Evolutionary conservation across 768 basidiomycete genomes (phyloP).

Genomic region (Cyathus striatus): DNA sequence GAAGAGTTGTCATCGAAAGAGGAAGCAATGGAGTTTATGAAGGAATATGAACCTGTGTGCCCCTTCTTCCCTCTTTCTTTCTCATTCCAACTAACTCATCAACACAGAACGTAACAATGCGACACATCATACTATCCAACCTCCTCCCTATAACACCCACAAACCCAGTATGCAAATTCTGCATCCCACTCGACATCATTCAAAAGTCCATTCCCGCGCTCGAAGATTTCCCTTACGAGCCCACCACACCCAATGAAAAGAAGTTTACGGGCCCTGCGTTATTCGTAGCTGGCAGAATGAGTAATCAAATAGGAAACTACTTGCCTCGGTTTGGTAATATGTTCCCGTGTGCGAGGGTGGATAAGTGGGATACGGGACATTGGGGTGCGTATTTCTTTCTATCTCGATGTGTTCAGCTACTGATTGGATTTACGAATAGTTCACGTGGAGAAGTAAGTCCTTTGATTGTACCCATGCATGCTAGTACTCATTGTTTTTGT

Average conservation of each 20-base stretch:
- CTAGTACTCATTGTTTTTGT: too few relatives aligned
- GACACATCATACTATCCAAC: conserved; percentile 82
- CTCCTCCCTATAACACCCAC: conserved; percentile 30
- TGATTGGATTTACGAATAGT: background rate
- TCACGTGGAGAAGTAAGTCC: background rate
- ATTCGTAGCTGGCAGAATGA: conserved; percentile 73
- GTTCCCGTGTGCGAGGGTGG: conserved; percentile 66
- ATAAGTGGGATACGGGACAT: conserved; percentile 66
- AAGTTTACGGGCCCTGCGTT: conserved; percentile 51
- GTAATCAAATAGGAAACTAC: conserved; percentile 73
- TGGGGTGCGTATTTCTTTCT: conserved; percentile 55
- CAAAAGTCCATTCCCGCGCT: conserved; percentile 53
- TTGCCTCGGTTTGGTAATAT: conserved; percentile 52
- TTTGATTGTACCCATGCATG: background rate
- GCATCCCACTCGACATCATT: conserved; percentile 65
- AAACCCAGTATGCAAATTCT: conserved; percentile 45
- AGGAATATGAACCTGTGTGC: conserved; percentile 55
- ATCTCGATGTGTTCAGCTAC: background rate
- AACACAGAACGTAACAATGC: conserved; percentile 55
- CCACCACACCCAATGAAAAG: conserved; percentile 48
- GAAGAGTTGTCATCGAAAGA: conserved; percentile 48
- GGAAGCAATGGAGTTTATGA: conserved; percentile 63
- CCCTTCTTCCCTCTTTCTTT: background rate
- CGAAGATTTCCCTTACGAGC: conserved; percentile 69
- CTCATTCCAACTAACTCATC: background rate